These are phyloP conservation scores for Conoideocrella luteorostrata DNA, from an alignment of 2,329 filamentous ascomycete genomes.

Conservation along the genomic window DNA sequence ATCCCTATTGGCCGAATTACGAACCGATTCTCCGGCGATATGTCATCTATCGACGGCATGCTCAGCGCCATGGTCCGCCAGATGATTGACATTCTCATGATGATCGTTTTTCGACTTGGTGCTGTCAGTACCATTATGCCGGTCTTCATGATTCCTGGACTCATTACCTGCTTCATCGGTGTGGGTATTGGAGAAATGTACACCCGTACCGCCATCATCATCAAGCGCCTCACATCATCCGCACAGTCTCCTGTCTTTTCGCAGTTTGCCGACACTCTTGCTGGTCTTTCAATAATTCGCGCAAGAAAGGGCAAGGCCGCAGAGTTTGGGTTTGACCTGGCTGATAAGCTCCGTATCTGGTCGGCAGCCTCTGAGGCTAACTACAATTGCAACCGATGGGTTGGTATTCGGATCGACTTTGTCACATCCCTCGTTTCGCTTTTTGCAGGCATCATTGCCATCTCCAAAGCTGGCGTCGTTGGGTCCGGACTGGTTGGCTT, in stretches of 20 bases:
- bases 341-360: constrained; percentile 41
- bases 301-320: constrained; percentile 41
- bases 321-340: constrained; percentile 42
- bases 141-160: constrained; percentile 41
- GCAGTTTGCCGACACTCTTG: constrained; percentile 47
- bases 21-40: constrained; percentile 52
- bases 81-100: constrained; percentile 34
- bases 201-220: constrained; percentile 40
- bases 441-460: constrained; percentile 45
- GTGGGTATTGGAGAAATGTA: constrained; percentile 44
- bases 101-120: constrained; percentile 39
- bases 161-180: constrained; percentile 38
- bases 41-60: constrained; percentile 46
- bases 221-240: constrained; percentile 39
- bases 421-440: constrained; percentile 47
- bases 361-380: constrained; percentile 41
- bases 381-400: constrained; percentile 53
- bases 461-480: constrained; percentile 38
- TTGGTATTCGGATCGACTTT: constrained; percentile 47
- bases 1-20: constrained; percentile 46
- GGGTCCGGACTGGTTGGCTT: constrained; percentile 49
- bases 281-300: constrained; percentile 45
- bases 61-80: constrained; percentile 39
- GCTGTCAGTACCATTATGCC: constrained; percentile 46
- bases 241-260: constrained; percentile 49